Evolutionary conservation across 148 eudicot species (phyloP), one percentile per base, ranked within the genome.

Genomic region (Bassia scoparia): DNA sequence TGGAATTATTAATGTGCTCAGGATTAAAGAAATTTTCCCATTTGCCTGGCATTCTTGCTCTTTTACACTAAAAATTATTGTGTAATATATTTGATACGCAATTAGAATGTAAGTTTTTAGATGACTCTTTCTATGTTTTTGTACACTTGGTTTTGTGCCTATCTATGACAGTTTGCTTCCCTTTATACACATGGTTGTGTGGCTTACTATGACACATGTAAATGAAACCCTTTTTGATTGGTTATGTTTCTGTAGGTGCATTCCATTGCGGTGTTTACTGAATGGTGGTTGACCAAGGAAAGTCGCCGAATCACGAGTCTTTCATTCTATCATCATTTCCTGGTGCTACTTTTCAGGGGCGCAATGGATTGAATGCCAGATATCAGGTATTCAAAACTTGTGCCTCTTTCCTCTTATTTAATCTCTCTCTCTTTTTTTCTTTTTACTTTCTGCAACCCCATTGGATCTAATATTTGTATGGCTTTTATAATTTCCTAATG

Each of bases 271-370:
- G 80, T 93, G 54, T 93, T 93, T 76, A 72, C 85, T 55, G 97
- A 93, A 78, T 93, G 98, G 98, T 93, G 98, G 98, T 78, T 93
- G 70, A 81, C 96, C 29, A 85, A 85, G 79, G 91, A 89, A 68
- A 93, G 88, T 93, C 68, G 67, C 84, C 26, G 70, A 66, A 89
- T 90, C 31, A n/a, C n/a, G 87, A 93, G 63, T 65, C 88, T 34
- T 93, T 93, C 69, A 74, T 93, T 72, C 76, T 81, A 31, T 82
- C 92, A 76, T 86, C 98, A 34, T 93, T 93, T 81, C 92, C 95
- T 50, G 95, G 89, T 68, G 85, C 92, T 67, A 86, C 89, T 56
- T 84, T 80, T 78, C 92, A 93, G 78, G 86, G 95, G 65, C 83
- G 90, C 85, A 88, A 89, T 68, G 98, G 98, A 60, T 76, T 90